Conservation (phyloP, 2,329 filamentous ascomycete species). For the Pseudogymnoascus sp. region DNA sequence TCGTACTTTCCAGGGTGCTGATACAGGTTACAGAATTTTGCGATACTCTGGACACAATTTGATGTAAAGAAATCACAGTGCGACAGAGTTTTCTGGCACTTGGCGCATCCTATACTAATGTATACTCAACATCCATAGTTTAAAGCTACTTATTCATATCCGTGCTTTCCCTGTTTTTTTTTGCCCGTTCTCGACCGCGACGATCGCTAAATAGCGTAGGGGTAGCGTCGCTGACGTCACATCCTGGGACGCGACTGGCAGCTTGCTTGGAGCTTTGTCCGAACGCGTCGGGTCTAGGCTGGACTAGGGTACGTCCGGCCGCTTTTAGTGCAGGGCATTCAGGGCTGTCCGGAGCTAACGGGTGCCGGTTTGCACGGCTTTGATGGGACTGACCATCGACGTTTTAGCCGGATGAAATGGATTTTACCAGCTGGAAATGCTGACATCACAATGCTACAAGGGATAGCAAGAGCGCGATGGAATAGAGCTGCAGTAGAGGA, state of each 20-base stretch:
- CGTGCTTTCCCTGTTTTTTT: background rate
- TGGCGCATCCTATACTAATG: background rate
- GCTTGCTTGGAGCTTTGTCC: background rate
- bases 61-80: background rate
- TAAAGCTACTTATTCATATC: background rate
- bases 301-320: background rate
- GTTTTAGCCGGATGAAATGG: background rate
- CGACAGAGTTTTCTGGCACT: background rate
- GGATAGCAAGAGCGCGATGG: background rate
- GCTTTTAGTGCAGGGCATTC: background rate
- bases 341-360: constrained; percentile 1
- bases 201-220: background rate
- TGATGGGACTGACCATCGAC: background rate
- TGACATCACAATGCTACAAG: background rate
- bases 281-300: background rate
- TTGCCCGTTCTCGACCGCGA: constrained; percentile 1
- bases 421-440: background rate
- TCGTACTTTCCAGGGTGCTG: background rate
- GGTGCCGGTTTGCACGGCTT: background rate
- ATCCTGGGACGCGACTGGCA: background rate
- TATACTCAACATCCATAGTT: background rate
- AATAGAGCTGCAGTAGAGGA: background rate
- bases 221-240: background rate
- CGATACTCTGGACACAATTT: background rate
- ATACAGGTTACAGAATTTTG: background rate